Evolutionary conservation across 768 basidiomycete genomes (phyloP), one percentile per base, ranked within the genome.

Genomic region (Neoboletus brunneissimus): DNA sequence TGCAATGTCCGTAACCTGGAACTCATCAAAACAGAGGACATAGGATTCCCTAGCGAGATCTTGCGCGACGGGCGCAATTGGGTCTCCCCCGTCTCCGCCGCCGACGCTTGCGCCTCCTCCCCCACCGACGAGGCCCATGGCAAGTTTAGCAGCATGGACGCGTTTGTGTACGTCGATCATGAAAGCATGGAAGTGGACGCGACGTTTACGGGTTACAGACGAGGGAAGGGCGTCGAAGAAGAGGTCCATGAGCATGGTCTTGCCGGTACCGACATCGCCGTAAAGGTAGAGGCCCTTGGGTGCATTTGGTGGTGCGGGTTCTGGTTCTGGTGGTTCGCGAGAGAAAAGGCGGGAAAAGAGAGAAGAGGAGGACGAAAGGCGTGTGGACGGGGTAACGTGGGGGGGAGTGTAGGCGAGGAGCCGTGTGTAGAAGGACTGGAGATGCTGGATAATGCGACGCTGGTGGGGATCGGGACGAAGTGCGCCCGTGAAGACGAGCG

Each of bases 91-190:
- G 25, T 62, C 64, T 0, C 67, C 66, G 8, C 66, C 64, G 7
- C 66, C 67, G 12, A 67, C 67, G 38, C 66, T 68, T 27, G 57
- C 47, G 48, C 67, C 64, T 3, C 67, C 65, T 23, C 66, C 68
- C 0, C 64, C 64, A 22, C 85, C 83, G 16, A 80, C 69, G 59
- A 77, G 74, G 2, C 89, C 89, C 76, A 86, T 82, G 54, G 81
- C 79, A 42, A 82, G 75, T 75, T 94, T 94, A 38, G 89, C 82
- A 2, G 85, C 84, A 62, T 98, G 94, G 4, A 95, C 71, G 18
- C 94, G 87, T 67, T 96, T 97, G 71, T 98, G 92, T 22, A 98
- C 94, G 68, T 99, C 97, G 59, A 98, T 86, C 97, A 99, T 98
- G 79, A 99, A 98, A 1, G 94, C 92, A 68, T 98, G 95, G 70